Evolutionary conservation across 495 filamentous ascomycete species (phyloP), one percentile per base, ranked within the genome.

Genomic region (Podospora pseudopauciseta): DNA sequence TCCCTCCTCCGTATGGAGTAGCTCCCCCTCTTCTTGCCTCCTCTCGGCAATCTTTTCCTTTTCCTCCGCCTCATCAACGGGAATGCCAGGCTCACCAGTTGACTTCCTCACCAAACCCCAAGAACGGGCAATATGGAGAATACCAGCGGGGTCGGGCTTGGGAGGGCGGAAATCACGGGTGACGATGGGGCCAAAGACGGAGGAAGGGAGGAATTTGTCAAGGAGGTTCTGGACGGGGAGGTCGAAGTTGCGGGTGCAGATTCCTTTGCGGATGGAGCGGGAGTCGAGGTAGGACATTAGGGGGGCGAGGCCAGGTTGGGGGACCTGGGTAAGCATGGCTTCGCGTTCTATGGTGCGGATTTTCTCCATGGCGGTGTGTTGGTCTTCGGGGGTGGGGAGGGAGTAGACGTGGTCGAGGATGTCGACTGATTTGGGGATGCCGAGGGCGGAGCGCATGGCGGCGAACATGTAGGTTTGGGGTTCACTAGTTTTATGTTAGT

Each of bases 181-280:
- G 13, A 98, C 85, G 68, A 98, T 91, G 3, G 94, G 94, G 0
- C 84, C 71, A 76, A 98, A 97, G 23, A 85, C 78, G 68, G 86
- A 82, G 3, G 80, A 83, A 0, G 84, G 80, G 7, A 97, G 83
- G 75, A 92, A 92, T 28, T 90, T 95, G 26, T 80, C 73, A 1
- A 97, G 83, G 18, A 98, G 86, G 76, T 96, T 80, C 34, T 76
- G 64, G 26, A 86, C 83, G 44, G 83, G 84, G 20, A 82, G 87
- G 84, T 96, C 93, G 72, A 97, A 97, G 81, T 99, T 99, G 73
- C 95, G 84, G 5, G 95, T 99, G 80, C 94, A 97, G 68, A 99
- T 91, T 0, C 85, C 95, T 76, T 95, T 92, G 65, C 82, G 86
- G 1, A 97, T 73, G 0, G 78, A 77, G 20, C 83, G 82, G 4